phyloP scores from a whole-genome alignment of 768 basidiomycete species.

The Suillus alpinus region DNA sequence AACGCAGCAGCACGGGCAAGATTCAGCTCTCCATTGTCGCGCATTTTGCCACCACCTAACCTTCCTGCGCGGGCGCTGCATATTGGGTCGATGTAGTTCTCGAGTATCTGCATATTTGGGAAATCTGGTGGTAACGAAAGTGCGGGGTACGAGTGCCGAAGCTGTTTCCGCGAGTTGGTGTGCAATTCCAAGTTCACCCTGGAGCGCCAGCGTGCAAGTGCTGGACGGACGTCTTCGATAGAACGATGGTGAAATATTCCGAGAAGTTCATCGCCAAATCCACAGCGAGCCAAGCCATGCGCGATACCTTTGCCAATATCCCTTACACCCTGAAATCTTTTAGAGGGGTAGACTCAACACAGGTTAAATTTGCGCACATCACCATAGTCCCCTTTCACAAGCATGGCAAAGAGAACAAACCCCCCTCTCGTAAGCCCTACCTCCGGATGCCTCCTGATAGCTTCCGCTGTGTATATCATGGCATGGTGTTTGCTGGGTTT shows the following conservation, averaged over 20 bases:
- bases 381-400: conserved; percentile 37
- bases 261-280: conserved; percentile 27
- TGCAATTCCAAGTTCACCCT: conserved; percentile 22
- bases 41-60: conserved; percentile 15
- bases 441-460: conserved; percentile 18
- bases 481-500: conserved; percentile 21
- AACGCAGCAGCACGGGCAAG: conserved; percentile 19
- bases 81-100: conserved; percentile 21
- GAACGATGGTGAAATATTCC: conserved; percentile 13
- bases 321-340: conserved; percentile 11
- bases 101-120: conserved; percentile 18
- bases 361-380: conserved; percentile 12
- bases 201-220: conserved; percentile 23
- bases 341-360: background rate
- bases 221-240: conserved; percentile 11
- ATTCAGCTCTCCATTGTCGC: conserved; percentile 20
- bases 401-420: conserved; percentile 32
- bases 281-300: conserved; percentile 22
- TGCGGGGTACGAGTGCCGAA: conserved; percentile 11
- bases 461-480: conserved; percentile 21
- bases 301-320: conserved; percentile 18
- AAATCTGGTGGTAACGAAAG: conserved; percentile 17
- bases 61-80: conserved; percentile 14
- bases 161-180: conserved; percentile 21
- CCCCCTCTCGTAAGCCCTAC: conserved; percentile 27